Evolutionary conservation across 2,329 filamentous ascomycete genomes (phyloP).

Genomic region (Pestalotiopsis fici): DNA sequence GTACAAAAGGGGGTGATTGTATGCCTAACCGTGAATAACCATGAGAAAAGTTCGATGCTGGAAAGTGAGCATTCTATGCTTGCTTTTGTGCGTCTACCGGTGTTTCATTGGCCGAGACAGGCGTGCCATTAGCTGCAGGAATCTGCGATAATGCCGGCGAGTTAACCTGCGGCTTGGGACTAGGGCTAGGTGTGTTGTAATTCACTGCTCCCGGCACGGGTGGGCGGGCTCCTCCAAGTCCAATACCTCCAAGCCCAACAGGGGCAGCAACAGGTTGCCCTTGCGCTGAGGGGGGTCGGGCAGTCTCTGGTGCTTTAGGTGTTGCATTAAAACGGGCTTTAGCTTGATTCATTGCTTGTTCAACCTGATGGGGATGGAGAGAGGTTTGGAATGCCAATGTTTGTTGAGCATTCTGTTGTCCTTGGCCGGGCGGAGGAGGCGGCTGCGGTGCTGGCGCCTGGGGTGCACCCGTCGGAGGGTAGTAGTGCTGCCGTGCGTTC

Average conservation of each 20-base stretch:
- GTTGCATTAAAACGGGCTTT: conserved; percentile 30
- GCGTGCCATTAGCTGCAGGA: conserved; percentile 23
- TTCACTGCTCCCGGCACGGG: conserved; percentile 21
- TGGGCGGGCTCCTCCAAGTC: conserved; percentile 24
- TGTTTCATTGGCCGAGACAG: conserved; percentile 20
- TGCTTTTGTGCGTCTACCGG: conserved; percentile 18
- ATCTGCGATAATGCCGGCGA: conserved; percentile 17
- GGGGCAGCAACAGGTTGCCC: conserved; percentile 26
- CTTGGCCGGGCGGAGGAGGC: conserved; percentile 19
- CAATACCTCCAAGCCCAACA: conserved; percentile 30
- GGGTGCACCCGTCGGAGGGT: conserved; percentile 23
- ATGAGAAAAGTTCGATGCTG: not conserved
- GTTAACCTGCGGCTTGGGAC: conserved; percentile 23
- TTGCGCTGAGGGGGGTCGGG: conserved; percentile 21
- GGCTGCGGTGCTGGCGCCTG: conserved; percentile 16
- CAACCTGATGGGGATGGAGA: conserved; percentile 28
- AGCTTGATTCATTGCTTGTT: conserved; percentile 33
- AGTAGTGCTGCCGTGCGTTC: conserved; percentile 24
- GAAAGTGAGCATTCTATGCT: conserved; percentile 4
- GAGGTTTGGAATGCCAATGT: conserved; percentile 28
- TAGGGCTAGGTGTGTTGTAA: conserved; percentile 24
- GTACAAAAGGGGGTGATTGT: not conserved
- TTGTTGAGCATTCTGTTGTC: conserved; percentile 20
- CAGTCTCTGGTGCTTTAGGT: conserved; percentile 25
- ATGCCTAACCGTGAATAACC: no score